A percentile compares a stretch with the other conserved stretches of the same genome.
Evolutionary conservation across 192 early-diverging fungal genomes (phyloP).

Genomic region (Coemansia sp.): DNA sequence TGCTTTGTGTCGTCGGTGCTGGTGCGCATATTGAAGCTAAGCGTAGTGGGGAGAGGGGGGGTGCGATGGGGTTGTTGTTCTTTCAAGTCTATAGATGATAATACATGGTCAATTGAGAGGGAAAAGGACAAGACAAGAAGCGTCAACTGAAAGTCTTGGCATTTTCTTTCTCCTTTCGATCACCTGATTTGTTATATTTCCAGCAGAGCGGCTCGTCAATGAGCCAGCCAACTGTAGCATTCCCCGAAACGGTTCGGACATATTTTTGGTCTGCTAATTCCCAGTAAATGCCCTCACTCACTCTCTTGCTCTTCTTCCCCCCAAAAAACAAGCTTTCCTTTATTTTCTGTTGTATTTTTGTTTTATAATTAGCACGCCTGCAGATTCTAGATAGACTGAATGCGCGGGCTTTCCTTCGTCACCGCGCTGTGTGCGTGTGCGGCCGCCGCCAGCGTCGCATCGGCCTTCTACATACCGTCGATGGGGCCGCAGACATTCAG

Average conservation of each 20-base stretch:
- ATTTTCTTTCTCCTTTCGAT: too few relatives aligned
- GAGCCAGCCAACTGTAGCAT: too few relatives aligned
- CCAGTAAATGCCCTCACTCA: too few relatives aligned
- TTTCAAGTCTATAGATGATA: too few relatives aligned
- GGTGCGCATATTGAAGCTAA: not conserved
- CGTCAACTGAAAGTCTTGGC: too few relatives aligned
- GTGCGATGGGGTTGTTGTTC: not conserved
- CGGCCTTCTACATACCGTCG: conserved; percentile 53
- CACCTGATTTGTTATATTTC: too few relatives aligned
- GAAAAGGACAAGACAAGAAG: not conserved
- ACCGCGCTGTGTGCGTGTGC: conserved; percentile 8
- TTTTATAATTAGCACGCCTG: not conserved
- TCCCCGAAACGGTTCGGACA: not conserved
- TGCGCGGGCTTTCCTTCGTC: not conserved
- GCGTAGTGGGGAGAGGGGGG: too few relatives aligned
- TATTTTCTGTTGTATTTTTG: too few relatives aligned
- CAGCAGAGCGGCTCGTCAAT: too few relatives aligned
- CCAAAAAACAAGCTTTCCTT: too few relatives aligned
- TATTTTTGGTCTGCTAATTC: too few relatives aligned
- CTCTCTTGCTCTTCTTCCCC: too few relatives aligned
- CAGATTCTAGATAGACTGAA: not conserved
- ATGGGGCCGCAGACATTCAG: conserved; percentile 46
- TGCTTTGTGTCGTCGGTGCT: conserved; percentile 3
- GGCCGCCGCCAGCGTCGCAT: not conserved
- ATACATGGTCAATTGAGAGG: not conserved